Base-by-base conservation (phyloP, 495 filamentous ascomycete genomes). In the Neurospora cerealis region DNA sequence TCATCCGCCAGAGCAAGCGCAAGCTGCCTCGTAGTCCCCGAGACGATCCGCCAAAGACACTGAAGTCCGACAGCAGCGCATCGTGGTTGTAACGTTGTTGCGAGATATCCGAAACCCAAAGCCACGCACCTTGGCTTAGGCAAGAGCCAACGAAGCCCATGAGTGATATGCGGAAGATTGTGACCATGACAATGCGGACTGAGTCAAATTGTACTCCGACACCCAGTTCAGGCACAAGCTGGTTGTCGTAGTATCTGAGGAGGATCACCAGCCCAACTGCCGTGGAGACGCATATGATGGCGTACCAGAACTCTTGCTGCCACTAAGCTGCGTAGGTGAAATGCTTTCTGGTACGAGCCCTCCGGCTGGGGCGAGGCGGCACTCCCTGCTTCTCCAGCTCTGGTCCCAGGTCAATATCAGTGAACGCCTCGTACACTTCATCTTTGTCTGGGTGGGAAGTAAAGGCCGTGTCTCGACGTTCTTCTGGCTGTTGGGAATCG, bases 81-180 rank as follows among this genome's bases (percentile, higher is more conserved):
- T 75, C 76, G 38, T 76, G 40, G 46, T 37, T 72, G 3, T 69
- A 36, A n/a, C 77, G 44, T 24, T 75, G 77, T 71, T 83, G 82
- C 17, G 77, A 76, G 37, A 75, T 77, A 42, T 78, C 75, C 9
- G 78, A 79, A 0, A 82, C 78, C 81, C 79, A 83, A 9, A 83
- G 76, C 82, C 81, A 83, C 7, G 80, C 80, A 19, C 78, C 80
- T 74, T 83, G 82, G 71, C 80, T 78, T 62, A 83, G 37, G 15
- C 78, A 77, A 2, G 77, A 73, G 71, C 81, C 80, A 28, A 83
- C 74, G 41, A 83, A 77, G 3, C 69, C 78, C 60, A 78, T 81
- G 39, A 83, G 77, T 17, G 78, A 80, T 5, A 81, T 73, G 2
- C 81, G 76, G 17, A 81, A 78, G 34, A 79, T 69, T 17, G 79